These are phyloP conservation scores for Apiospora saccharicola DNA, from an alignment of 2,329 filamentous ascomycete species.

Conservation along the genomic window DNA sequence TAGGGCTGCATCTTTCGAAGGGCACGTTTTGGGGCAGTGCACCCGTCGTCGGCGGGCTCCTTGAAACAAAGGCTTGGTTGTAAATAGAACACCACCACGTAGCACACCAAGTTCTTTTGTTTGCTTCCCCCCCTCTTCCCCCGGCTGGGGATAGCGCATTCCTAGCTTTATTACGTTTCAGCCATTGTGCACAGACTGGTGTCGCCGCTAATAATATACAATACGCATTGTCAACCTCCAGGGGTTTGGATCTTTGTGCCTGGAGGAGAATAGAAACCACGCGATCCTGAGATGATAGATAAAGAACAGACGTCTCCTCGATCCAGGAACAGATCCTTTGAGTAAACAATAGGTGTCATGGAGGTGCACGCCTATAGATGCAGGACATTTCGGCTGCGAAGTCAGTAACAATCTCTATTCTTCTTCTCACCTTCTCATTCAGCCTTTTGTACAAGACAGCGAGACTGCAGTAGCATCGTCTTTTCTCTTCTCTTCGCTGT, in stretches of 20 bases:
- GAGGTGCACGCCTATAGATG: not conserved
- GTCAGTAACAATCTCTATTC: not conserved
- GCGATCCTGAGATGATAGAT: not conserved
- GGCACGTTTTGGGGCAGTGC: not conserved
- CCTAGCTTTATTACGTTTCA: not conserved
- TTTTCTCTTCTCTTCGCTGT: not conserved
- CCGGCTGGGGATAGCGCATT: not conserved
- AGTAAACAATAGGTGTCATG: not conserved
- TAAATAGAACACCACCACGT: not conserved
- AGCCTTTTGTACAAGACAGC: not conserved
- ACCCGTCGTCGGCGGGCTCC: not conserved
- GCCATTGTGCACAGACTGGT: not conserved
- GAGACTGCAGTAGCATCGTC: not conserved
- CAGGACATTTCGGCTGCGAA: not conserved
- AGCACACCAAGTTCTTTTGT: not conserved
- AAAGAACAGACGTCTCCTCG: not conserved
- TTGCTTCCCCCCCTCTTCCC: not conserved
- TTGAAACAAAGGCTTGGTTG: not conserved
- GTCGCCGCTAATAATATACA: not conserved
- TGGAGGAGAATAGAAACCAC: not conserved
- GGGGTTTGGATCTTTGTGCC: not conserved
- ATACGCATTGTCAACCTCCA: not conserved
- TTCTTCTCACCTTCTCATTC: not conserved
- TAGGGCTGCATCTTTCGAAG: not conserved
- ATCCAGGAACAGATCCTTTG: not conserved